Conservation (phyloP, 2,329 filamentous ascomycete genomes). For the Waltergamsia citrina region DNA sequence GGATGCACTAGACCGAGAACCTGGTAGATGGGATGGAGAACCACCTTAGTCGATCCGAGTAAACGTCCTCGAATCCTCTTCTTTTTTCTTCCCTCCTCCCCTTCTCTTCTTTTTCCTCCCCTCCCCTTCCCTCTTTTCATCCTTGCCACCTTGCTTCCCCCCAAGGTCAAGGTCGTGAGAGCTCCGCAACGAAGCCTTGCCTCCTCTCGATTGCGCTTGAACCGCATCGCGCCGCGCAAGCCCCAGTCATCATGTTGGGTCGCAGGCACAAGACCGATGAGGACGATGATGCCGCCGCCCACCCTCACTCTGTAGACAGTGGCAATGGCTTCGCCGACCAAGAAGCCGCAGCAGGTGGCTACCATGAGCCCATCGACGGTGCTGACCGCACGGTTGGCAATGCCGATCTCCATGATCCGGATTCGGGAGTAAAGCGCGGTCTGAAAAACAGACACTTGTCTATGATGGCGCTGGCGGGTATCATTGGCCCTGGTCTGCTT, state of each 20-base stretch:
- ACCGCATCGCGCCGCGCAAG: constrained; percentile 6
- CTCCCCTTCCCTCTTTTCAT: not conserved
- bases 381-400: constrained; percentile 2
- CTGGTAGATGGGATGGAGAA: too few relatives aligned
- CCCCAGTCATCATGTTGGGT: constrained; percentile 14
- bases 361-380: not conserved
- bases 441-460: constrained; percentile 59
- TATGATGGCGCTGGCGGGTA: constrained; percentile 56
- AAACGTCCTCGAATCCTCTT: not conserved
- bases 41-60: not conserved
- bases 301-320: constrained; percentile 1
- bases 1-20: too few relatives aligned
- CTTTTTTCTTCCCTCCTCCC: too few relatives aligned
- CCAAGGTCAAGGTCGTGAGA: too few relatives aligned
- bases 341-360: too few relatives aligned
- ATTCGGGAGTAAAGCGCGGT: constrained; percentile 58
- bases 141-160: too few relatives aligned
- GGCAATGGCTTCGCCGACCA: too few relatives aligned
- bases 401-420: constrained; percentile 38
- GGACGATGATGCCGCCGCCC: not conserved
- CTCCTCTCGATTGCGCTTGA: too few relatives aligned
- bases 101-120: not conserved
- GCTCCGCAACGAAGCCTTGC: too few relatives aligned
- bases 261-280: too few relatives aligned
- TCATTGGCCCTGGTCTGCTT: constrained; percentile 60